Conservation (phyloP, 345 rosid species). For the Camelina neglecta region DNA sequence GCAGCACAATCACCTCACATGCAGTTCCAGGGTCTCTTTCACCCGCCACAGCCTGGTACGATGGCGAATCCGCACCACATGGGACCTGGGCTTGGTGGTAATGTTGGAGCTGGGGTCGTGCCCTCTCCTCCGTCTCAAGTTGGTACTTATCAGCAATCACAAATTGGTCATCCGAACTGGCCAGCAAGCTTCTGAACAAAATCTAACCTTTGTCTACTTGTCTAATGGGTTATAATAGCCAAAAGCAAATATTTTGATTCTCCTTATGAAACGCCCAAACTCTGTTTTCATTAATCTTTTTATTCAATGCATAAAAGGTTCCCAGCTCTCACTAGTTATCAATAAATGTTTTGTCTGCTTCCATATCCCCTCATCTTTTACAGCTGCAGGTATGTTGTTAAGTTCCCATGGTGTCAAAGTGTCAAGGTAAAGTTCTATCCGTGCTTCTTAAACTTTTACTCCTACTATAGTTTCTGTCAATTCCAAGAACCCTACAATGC, state of each 20-base stretch:
- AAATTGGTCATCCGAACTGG: constrained; percentile 91
- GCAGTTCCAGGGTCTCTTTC: constrained; percentile 85
- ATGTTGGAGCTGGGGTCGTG: constrained; percentile 77
- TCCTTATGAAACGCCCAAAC: constrained; percentile 44
- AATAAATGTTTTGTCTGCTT: neutral
- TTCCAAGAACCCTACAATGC: constrained; percentile 30
- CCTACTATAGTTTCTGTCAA: constrained; percentile 16
- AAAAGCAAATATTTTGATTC: constrained; percentile 42
- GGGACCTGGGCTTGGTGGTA: constrained; percentile 82
- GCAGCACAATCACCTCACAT: constrained; percentile 88
- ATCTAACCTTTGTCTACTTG: constrained; percentile 47
- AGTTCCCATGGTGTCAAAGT: neutral
- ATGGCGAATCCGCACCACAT: constrained; percentile 77
- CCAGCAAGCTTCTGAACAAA: constrained; percentile 74
- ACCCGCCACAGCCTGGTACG: constrained; percentile 74
- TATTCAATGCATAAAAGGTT: constrained; percentile 39
- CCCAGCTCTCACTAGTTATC: constrained; percentile 7
- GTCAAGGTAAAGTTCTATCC: constrained; percentile 3
- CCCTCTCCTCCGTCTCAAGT: constrained; percentile 75
- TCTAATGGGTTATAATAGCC: constrained; percentile 55
- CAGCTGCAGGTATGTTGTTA: neutral
- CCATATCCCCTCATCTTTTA: constrained; percentile 1
- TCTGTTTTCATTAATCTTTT: constrained; percentile 26
- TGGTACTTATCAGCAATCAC: constrained; percentile 92
- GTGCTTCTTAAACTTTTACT: neutral